Conservation (phyloP, 768 basidiomycete genomes). For the Neoboletus subvelutipes region DNA sequence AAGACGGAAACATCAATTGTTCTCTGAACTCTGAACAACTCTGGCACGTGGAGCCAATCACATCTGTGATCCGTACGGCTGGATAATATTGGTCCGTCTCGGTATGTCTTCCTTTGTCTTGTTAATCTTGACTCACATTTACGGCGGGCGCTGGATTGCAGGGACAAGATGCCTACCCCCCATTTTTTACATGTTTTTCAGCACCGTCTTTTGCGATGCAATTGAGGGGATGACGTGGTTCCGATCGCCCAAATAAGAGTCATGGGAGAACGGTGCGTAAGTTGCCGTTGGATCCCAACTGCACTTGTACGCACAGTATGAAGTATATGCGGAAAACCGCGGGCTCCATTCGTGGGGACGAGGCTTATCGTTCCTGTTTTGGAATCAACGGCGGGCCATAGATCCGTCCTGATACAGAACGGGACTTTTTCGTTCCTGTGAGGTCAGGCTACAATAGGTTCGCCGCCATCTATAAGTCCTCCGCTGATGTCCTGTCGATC, state of each 20-base stretch:
- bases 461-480: not conserved
- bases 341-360: slow-evolving; percentile 12
- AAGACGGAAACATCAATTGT: slow-evolving; percentile 1
- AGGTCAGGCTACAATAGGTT: not conserved
- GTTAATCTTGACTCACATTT: not conserved
- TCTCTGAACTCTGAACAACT: not conserved
- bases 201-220: not conserved
- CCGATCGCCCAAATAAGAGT: not conserved
- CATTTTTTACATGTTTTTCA: not conserved
- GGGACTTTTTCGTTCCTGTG: not conserved
- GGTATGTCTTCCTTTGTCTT: slow-evolving; percentile 2
- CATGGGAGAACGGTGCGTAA: not conserved
- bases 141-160: not conserved
- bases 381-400: not conserved
- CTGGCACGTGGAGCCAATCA: not conserved
- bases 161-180: not conserved
- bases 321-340: slow-evolving; percentile 1
- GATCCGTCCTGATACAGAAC: slow-evolving; percentile 11
- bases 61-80: not conserved
- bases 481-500: slow-evolving; percentile 12
- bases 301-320: not conserved
- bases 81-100: not conserved
- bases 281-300: not conserved
- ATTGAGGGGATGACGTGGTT: not conserved
- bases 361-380: slow-evolving; percentile 2